phyloP scores from a whole-genome alignment of 148 eudicot genomes.

The Pharnaceum exiguum region DNA sequence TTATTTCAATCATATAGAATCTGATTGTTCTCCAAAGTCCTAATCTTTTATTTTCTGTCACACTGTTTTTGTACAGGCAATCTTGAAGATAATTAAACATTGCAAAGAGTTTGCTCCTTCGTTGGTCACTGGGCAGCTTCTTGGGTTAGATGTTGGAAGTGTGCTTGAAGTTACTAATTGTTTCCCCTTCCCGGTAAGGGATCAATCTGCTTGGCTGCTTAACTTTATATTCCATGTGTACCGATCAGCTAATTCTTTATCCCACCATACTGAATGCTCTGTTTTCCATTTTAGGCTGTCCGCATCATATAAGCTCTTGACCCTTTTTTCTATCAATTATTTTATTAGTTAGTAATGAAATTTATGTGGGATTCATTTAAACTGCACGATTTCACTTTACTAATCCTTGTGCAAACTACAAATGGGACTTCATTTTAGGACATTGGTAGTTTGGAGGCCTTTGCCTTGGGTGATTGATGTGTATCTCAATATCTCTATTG shows the following conservation, averaged over 20 bases:
- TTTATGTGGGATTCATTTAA: not conserved
- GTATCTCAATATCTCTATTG: not conserved
- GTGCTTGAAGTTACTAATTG: conserved; percentile 97
- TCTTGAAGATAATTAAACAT: conserved; percentile 88
- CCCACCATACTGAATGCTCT: no score
- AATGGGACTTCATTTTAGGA: no score
- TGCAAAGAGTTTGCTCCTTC: conserved; percentile 95
- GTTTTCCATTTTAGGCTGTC: no score
- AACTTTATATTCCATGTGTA: not conserved
- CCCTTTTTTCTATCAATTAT: no score
- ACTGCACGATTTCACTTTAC: no score
- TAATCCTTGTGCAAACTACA: no score
- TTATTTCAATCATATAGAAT: not conserved
- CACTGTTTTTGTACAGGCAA: conserved; percentile 43
- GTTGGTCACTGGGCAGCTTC: conserved; percentile 91
- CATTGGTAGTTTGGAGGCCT: not conserved
- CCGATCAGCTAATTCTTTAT: not conserved
- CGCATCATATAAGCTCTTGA: no score
- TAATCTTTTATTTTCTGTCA: not conserved
- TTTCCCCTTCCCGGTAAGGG: conserved; percentile 90
- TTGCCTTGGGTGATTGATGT: not conserved
- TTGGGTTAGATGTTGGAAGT: conserved; percentile 97
- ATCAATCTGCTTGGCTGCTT: not conserved
- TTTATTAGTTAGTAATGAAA: not conserved
- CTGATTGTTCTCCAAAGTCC: not conserved